A percentile compares a stretch with the other conserved stretches of the same genome.
Conservation (phyloP, 2,329 filamentous ascomycete genomes). For the Pyrenophora graminea region DNA sequence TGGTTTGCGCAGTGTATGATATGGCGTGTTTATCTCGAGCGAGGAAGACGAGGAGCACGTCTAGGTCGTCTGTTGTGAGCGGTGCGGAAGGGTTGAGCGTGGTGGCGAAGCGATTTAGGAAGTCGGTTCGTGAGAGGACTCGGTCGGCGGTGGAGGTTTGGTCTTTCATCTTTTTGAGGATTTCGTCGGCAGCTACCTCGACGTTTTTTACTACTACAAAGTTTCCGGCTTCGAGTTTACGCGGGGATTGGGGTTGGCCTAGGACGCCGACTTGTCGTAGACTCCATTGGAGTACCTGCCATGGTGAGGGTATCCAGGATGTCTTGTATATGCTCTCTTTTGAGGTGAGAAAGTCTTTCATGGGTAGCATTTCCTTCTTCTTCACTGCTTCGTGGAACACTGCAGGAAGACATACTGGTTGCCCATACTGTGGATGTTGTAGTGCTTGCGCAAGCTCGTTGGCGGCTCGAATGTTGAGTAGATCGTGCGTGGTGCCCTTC, state of each 20-base stretch:
- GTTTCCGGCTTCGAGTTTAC: constrained; percentile 63
- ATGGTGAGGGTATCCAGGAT: constrained; percentile 71
- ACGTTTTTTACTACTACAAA: constrained; percentile 70
- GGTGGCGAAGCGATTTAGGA: constrained; percentile 39
- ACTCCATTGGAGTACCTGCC: constrained; percentile 75
- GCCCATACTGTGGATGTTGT: constrained; percentile 76
- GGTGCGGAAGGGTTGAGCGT: constrained; percentile 31
- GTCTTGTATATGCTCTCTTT: constrained; percentile 73
- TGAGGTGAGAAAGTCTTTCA: constrained; percentile 68
- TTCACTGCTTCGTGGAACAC: constrained; percentile 77
- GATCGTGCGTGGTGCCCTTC: constrained; percentile 47
- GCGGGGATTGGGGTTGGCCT: constrained; percentile 53
- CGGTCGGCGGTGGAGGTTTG: constrained; percentile 42
- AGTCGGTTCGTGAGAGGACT: constrained; percentile 42
- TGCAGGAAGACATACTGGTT: constrained; percentile 76
- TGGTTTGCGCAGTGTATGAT: constrained; percentile 73
- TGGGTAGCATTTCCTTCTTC: constrained; percentile 69
- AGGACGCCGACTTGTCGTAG: constrained; percentile 67
- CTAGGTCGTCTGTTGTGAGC: constrained; percentile 66
- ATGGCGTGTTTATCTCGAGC: constrained; percentile 69
- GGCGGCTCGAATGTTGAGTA: constrained; percentile 57
- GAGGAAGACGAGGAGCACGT: constrained; percentile 64
- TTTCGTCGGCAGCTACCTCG: constrained; percentile 56
- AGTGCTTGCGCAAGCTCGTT: constrained; percentile 71
- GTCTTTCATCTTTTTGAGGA: constrained; percentile 44